Evolutionary conservation across 2,329 filamentous ascomycete genomes (phyloP).

Genomic region (Huntiella savannae): DNA sequence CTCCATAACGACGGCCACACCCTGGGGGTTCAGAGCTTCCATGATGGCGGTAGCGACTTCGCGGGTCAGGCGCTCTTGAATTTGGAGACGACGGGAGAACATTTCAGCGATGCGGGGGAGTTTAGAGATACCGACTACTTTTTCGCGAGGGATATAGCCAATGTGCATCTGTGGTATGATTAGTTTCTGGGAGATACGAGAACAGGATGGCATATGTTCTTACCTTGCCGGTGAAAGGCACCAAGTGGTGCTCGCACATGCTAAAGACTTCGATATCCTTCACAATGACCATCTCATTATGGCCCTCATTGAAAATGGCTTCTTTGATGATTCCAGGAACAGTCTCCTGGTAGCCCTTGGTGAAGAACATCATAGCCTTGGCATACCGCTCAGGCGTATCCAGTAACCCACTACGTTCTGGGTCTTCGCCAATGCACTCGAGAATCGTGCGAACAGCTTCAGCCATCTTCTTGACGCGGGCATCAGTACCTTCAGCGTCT

Average conservation of each 20-base stretch:
- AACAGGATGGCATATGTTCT: slow-evolving; percentile 6
- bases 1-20: slow-evolving; percentile 94
- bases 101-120: slow-evolving; percentile 90
- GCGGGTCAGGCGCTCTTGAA: slow-evolving; percentile 90
- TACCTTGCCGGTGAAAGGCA: slow-evolving; percentile 91
- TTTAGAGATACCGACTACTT: slow-evolving; percentile 90
- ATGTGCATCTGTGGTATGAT: slow-evolving; percentile 65
- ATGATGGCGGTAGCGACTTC: slow-evolving; percentile 89
- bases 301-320: slow-evolving; percentile 88
- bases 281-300: slow-evolving; percentile 93
- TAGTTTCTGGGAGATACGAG: too few species aligned
- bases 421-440: slow-evolving; percentile 51
- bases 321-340: slow-evolving; percentile 78
- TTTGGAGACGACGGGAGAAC: slow-evolving; percentile 83
- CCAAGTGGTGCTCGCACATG: slow-evolving; percentile 90
- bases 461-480: slow-evolving; percentile 37
- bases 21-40: slow-evolving; percentile 81
- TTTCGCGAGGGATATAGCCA: slow-evolving; percentile 81
- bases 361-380: slow-evolving; percentile 89
- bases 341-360: slow-evolving; percentile 92
- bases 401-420: slow-evolving; percentile 43
- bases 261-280: slow-evolving; percentile 94
- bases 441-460: slow-evolving; percentile 46
- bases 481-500: slow-evolving; percentile 11
- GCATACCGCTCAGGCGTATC: slow-evolving; percentile 72